phyloP scores from a whole-genome alignment of 2,329 filamentous ascomycete genomes.

The Aspergillus alliaceus region DNA sequence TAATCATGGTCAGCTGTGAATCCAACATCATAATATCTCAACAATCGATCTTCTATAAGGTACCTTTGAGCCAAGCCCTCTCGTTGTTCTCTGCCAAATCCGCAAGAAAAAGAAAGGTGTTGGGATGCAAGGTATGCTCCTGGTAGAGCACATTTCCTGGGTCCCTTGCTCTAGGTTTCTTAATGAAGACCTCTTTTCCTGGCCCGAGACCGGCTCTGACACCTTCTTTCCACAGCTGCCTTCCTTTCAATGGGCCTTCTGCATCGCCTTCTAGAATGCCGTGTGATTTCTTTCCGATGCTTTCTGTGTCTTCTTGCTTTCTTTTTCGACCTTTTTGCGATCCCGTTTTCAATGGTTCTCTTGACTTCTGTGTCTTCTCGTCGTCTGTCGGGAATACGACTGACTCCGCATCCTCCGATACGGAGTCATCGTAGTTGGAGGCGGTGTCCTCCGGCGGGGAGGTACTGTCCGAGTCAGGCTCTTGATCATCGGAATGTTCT shows the following conservation, averaged over 20 bases:
- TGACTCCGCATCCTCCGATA: slow-evolving; percentile 7
- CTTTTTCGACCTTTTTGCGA: slow-evolving; percentile 46
- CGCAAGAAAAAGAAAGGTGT: slow-evolving; percentile 61
- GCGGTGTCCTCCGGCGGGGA: slow-evolving; percentile 14
- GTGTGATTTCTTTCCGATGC: background rate
- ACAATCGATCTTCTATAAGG: slow-evolving; percentile 6
- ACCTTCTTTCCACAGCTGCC: slow-evolving; percentile 58
- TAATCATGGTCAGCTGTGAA: slow-evolving; percentile 5
- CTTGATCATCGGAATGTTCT: slow-evolving; percentile 35
- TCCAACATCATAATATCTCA: background rate
- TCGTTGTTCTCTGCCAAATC: slow-evolving; percentile 63
- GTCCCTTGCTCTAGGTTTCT: slow-evolving; percentile 62
- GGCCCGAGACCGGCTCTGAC: slow-evolving; percentile 57
- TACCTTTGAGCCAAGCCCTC: slow-evolving; percentile 64
- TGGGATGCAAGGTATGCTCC: slow-evolving; percentile 61
- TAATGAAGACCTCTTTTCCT: slow-evolving; percentile 61
- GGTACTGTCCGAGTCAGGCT: slow-evolving; percentile 32
- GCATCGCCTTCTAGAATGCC: slow-evolving; percentile 51
- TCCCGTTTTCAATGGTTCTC: background rate
- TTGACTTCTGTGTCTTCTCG: background rate
- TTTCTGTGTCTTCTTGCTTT: background rate
- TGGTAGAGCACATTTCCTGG: slow-evolving; percentile 59
- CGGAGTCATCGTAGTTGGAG: slow-evolving; percentile 17
- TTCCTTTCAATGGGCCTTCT: slow-evolving; percentile 32
- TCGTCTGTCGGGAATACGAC: background rate